Evolutionary conservation across 441 rosid species (phyloP), one percentile per base, ranked within the genome.

Genomic region (Eruca vesicaria): DNA sequence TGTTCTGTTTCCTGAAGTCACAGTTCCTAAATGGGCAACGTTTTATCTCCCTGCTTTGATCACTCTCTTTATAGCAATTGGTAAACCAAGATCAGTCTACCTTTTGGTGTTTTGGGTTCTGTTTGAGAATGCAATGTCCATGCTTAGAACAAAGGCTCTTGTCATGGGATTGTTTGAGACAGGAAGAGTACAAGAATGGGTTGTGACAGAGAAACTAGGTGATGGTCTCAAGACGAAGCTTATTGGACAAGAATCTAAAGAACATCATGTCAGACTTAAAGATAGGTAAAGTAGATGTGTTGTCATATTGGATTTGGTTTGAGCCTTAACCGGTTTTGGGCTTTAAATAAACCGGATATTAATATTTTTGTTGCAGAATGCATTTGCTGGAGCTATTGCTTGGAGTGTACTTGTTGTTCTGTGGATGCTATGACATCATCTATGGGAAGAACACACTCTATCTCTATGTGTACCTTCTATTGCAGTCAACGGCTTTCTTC

Each of bases 141-240:
- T 87, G 68, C 81, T 85, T 60, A 79, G 90, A 66, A 75, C 88
- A 20, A 87, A 83, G 83, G 90, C 87, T 26, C 81, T 87, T 6
- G 66, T 87, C 19, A 85, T 83, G 67, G 90, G 90, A 0, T 81
- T 87, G 63, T 66, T 87, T 2, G 90, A 87, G 73, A 75, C 81
- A 7, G 87, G 90, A 29, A 81, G 90, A 81, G 88, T 80, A 18
- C 85, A 87, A 55, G 90, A 87, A 77, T 87, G 90, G 90, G 86
- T 87, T 41, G 90, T 87, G 45, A 87, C 90, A 1, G 87, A 87
- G 79, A 87, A 85, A 3, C 60, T 85, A 56, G 90, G 90, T 10
- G 90, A 85, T 28, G 81, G 72, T 18, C 65, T 86, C 58, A 86
- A 85, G 73, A 75, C 73, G 3, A 87, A 87, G 64, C 57, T 63